These are phyloP conservation scores for Omphalotus olearius DNA, from an alignment of 1,284 basidiomycete genomes.

Conservation along the genomic window DNA sequence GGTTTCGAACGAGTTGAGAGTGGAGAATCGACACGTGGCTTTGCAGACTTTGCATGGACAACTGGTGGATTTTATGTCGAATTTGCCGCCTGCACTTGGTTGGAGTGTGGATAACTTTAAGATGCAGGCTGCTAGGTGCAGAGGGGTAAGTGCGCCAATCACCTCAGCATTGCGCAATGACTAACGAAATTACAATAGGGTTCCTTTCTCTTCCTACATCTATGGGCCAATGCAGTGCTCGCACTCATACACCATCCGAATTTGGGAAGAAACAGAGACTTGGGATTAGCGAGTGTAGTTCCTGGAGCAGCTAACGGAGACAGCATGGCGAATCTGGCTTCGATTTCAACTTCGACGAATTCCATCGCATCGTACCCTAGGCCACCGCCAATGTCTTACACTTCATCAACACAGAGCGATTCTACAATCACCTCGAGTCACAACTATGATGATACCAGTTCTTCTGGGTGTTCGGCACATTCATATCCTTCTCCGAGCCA, in stretches of 20 bases:
- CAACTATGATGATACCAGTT: too few species aligned
- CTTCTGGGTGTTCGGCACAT: too few species aligned
- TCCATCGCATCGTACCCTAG: too few species aligned
- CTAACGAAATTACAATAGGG: constrained; percentile 8
- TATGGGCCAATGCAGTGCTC: constrained; percentile 34
- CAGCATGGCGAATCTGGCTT: too few species aligned
- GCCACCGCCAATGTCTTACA: too few species aligned
- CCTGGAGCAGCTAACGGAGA: too few species aligned
- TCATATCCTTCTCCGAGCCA: constrained; percentile 14
- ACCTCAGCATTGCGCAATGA: neutral
- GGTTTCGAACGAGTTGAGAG: too few species aligned
- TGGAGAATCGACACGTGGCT: too few species aligned
- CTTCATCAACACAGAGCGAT: too few species aligned
- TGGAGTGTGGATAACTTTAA: constrained; percentile 37
- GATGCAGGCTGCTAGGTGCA: constrained; percentile 29
- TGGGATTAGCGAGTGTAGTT: too few species aligned
- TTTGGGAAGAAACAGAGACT: constrained; percentile 13
- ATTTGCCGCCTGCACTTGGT: constrained; percentile 29
- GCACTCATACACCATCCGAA: constrained; percentile 37
- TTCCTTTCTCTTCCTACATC: constrained; percentile 21
- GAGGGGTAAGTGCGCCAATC: constrained; percentile 23
- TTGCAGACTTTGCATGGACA: constrained; percentile 25
- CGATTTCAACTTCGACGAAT: too few species aligned
- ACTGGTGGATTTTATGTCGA: constrained; percentile 32
- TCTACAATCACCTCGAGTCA: too few species aligned